phyloP scores from a whole-genome alignment of 2,329 filamentous ascomycete species.

The Mycocentrospora acerina region DNA sequence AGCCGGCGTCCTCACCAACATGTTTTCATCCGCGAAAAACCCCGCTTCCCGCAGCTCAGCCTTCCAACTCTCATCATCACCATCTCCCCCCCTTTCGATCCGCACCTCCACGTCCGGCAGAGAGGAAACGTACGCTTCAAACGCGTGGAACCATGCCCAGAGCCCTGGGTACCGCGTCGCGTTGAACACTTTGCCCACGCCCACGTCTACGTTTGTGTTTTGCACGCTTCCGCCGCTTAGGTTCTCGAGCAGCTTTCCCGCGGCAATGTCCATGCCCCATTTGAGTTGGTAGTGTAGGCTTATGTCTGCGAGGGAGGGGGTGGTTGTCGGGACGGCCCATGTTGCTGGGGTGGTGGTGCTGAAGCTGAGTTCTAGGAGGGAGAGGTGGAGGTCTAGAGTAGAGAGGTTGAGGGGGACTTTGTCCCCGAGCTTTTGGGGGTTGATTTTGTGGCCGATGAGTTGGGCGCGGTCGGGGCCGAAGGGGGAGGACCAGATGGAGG shows the following conservation, averaged over 20 bases:
- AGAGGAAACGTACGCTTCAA: conserved; percentile 34
- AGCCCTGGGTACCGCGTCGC: conserved; percentile 39
- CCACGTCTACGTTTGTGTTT: conserved; percentile 21
- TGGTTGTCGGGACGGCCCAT: conserved; percentile 40
- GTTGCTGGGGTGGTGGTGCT: conserved; percentile 11
- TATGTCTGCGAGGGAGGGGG: conserved; percentile 41
- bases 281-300: conserved; percentile 42
- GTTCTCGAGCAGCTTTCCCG: conserved; percentile 37
- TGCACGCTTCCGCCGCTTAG: conserved; percentile 38
- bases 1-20: no score
- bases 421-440: conserved; percentile 41
- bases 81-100: no score
- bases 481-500: conserved; percentile 41
- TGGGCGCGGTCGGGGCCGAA: conserved; percentile 44
- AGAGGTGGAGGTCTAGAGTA: conserved; percentile 41
- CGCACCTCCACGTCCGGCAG: conserved; percentile 28
- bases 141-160: conserved; percentile 39
- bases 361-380: conserved; percentile 41
- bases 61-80: no score
- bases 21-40: conserved; percentile 7
- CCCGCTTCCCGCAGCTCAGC: conserved; percentile 2
- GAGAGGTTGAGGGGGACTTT: conserved; percentile 44
- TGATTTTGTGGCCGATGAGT: conserved; percentile 44
- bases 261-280: conserved; percentile 44
- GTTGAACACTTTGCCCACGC: conserved; percentile 38